These are phyloP conservation scores for Ministeria vibrans DNA, from an alignment of 78 protist genomes.

Conservation along the genomic window DNA sequence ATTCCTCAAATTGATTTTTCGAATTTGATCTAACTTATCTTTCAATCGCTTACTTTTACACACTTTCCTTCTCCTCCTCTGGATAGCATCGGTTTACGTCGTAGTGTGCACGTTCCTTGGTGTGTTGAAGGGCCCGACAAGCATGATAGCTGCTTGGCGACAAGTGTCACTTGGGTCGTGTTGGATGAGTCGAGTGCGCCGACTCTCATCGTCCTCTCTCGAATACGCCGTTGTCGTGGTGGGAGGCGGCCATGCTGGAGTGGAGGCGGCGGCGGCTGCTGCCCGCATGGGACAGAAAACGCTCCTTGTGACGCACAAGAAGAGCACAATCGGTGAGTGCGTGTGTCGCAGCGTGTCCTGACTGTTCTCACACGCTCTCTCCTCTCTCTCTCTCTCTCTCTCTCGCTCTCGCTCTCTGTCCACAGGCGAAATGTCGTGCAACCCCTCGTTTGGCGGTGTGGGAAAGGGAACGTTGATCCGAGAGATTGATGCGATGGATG, in stretches of 20 bases:
- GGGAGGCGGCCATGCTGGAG: constrained; percentile 95
- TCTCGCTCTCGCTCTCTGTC: background rate
- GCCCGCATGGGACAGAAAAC: constrained; percentile 79
- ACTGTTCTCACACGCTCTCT: background rate
- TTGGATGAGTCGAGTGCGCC: too few relatives aligned
- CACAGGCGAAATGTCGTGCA: constrained; percentile 85
- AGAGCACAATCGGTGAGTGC: constrained; percentile 42
- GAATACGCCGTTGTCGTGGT: constrained; percentile 60
- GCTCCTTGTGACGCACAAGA: constrained; percentile 66
- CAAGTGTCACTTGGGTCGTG: too few relatives aligned
- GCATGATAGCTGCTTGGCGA: too few relatives aligned
- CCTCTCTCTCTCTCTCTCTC: background rate
- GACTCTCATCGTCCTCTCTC: too few relatives aligned
- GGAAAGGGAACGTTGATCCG: constrained; percentile 88
- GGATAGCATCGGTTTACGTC: too few relatives aligned
- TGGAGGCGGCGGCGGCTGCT: constrained; percentile 87
- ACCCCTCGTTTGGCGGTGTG: constrained; percentile 94
- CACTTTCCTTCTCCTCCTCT: too few relatives aligned
- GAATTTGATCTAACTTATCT: too few relatives aligned
- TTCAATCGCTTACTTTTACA: too few relatives aligned
- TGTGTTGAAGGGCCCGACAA: too few relatives aligned
- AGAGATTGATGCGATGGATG: constrained; percentile 92
- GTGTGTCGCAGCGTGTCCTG: background rate
- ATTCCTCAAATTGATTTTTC: too few relatives aligned
- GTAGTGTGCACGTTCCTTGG: too few relatives aligned